Base-by-base conservation (phyloP, 2,329 filamentous ascomycete genomes). In the Arthrobotrys sinensis region DNA sequence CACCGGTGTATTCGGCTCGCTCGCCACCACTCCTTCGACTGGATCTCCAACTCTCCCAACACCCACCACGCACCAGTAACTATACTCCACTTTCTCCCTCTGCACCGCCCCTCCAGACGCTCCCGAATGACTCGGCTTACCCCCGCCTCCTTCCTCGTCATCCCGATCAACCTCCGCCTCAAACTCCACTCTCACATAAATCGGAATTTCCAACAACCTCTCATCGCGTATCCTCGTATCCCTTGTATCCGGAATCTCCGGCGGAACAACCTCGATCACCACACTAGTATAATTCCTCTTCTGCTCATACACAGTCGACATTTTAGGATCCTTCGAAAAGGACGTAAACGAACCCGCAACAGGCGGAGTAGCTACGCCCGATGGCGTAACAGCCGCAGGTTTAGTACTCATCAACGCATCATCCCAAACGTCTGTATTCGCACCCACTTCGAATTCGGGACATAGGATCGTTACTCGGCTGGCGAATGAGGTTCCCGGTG, bases 201-300 rank as follows among this genome's bases (percentile, higher is more conserved):
- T 91, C 68, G 96, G 95, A 81, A 99, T 95, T 87, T 99, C 96
- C 48, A 98, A 85, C 34, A 91, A 85, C 82, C 91, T 88, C 70
- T 90, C 80, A 19, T 64, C 71, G 24, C 46, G 45, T 19, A 73
- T 70, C 28, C 53, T 21, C 16, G 69, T 67, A 45, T 69, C 65
- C 28, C 70, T 53, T 6, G 43, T 86, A 0, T 85, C 80, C 43
- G 84, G 83, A 21, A 90, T 83, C 52, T 87, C 88, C 0, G 89
- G 86, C 1, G 94, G 89, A 0, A 97, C 89, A 12, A 99, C 91
- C 84, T 99, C 96, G 28, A 99, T 87, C 19, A 97, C 92, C 10
- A 99, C 93, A 80, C 91, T 96, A 14, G 96, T 96, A 93, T 94
- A 97, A 84, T 98, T 99, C 40, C 94, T 88, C 0, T 94, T 95